Conservation (phyloP, 306 rosid genomes). For the Datisca glomerata region DNA sequence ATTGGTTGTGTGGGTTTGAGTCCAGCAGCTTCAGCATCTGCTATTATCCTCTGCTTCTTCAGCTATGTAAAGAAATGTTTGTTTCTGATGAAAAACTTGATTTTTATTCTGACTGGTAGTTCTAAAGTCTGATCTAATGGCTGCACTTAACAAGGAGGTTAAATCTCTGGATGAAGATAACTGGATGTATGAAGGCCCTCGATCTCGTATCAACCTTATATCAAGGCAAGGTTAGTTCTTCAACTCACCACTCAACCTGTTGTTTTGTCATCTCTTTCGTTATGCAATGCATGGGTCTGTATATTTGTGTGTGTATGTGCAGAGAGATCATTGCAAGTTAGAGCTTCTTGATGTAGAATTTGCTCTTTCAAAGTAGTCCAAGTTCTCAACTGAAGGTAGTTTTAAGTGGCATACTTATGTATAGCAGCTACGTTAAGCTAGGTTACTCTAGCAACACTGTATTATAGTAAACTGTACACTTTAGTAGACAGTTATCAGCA, state of each 20-base stretch:
- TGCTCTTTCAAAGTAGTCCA: background rate
- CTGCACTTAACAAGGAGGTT: conserved; percentile 74
- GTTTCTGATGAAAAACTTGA: too few relatives aligned
- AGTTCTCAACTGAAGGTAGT: background rate
- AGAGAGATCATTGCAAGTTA: background rate
- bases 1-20: too few relatives aligned
- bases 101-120: conserved; percentile 30
- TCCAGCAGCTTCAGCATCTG: too few relatives aligned
- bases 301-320: background rate
- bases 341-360: background rate
- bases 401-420: background rate
- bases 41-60: too few relatives aligned
- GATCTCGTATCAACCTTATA: conserved; percentile 63
- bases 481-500: background rate
- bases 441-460: too few relatives aligned
- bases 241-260: background rate
- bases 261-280: too few relatives aligned
- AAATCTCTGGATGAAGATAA: conserved; percentile 77
- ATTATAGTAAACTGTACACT: background rate
- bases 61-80: too few relatives aligned
- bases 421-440: too few relatives aligned
- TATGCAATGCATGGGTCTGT: background rate
- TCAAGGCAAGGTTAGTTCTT: conserved; percentile 43
- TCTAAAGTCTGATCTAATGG: conserved; percentile 64
- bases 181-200: conserved; percentile 96